These are phyloP conservation scores for Cicer chorassanicum DNA, from an alignment of 306 rosid genomes.

Conservation along the genomic window DNA sequence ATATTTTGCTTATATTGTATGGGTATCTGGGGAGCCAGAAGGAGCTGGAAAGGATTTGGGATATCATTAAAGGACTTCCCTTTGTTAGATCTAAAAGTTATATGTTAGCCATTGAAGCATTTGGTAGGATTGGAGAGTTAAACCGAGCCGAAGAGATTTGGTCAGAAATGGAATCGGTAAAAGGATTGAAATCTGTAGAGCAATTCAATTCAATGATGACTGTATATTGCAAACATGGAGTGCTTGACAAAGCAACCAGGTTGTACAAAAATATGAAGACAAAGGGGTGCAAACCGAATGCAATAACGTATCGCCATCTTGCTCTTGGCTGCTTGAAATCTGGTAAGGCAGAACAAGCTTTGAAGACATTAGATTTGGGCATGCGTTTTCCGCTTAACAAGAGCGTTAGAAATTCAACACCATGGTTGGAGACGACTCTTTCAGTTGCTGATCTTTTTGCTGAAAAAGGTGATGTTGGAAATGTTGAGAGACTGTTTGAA, in stretches of 20 bases:
- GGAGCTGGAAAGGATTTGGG: constrained; percentile 79
- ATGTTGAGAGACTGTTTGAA: constrained; percentile 72
- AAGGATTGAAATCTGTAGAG: constrained; percentile 70
- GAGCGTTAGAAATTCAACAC: constrained; percentile 69
- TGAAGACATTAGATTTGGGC: constrained; percentile 72
- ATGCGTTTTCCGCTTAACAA: constrained; percentile 53
- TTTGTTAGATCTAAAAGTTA: constrained; percentile 79
- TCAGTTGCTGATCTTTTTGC: constrained; percentile 72
- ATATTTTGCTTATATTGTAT: constrained; percentile 72
- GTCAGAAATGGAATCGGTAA: constrained; percentile 71
- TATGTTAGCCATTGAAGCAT: constrained; percentile 82
- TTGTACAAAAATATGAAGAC: constrained; percentile 62
- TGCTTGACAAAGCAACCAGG: constrained; percentile 63
- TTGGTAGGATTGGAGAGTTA: constrained; percentile 71
- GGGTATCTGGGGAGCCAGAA: constrained; percentile 76
- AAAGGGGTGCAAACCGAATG: constrained; percentile 78
- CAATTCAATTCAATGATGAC: constrained; percentile 79
- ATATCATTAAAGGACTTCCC: constrained; percentile 61
- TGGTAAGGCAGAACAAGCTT: constrained; percentile 67
- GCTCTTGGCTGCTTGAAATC: constrained; percentile 85
- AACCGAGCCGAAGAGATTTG: constrained; percentile 82
- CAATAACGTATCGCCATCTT: constrained; percentile 80
- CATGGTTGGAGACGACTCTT: constrained; percentile 91
- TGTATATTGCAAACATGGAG: constrained; percentile 75
- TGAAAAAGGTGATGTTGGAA: constrained; percentile 74